These are phyloP conservation scores for Micractinium conductrix DNA, from an alignment of 139 green algal genomes.

Conservation along the genomic window DNA sequence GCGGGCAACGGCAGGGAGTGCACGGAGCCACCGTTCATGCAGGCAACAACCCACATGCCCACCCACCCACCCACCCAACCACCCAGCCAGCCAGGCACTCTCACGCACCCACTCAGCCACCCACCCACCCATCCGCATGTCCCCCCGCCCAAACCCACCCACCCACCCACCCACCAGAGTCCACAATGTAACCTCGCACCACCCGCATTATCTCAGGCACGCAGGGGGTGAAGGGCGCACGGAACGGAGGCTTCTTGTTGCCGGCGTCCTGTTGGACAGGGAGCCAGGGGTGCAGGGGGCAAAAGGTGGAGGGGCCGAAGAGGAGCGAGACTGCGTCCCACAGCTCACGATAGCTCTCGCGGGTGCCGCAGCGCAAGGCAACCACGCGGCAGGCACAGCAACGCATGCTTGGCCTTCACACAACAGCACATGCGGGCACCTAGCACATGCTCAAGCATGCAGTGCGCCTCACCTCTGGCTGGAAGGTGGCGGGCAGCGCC, in stretches of 20 bases:
- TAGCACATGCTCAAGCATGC: neutral
- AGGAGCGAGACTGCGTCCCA: no score
- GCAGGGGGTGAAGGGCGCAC: slow-evolving; percentile 55
- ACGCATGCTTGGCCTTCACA: no score
- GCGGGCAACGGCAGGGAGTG: no score
- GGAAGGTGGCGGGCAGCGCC: slow-evolving; percentile 59
- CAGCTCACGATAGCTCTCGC: no score
- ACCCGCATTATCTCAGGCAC: slow-evolving; percentile 51
- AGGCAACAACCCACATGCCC: neutral
- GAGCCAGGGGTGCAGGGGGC: neutral
- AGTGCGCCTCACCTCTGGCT: neutral
- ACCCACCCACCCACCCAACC: neutral
- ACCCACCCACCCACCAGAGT: slow-evolving; percentile 35
- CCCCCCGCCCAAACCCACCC: no score
- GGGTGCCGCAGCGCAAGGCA: no score
- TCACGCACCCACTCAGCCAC: neutral
- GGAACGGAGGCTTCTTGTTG: slow-evolving; percentile 47
- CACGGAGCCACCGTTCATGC: no score
- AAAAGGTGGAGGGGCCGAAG: neutral
- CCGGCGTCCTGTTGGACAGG: slow-evolving; percentile 7
- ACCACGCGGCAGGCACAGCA: no score
- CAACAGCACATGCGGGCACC: no score
- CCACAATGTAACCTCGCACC: slow-evolving; percentile 46
- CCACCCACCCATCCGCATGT: no score
- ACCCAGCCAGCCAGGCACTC: neutral